Evolutionary conservation across 1,284 basidiomycete genomes (phyloP), one percentile per base, ranked within the genome.

Genomic region (Cryptococcus maquisensis): DNA sequence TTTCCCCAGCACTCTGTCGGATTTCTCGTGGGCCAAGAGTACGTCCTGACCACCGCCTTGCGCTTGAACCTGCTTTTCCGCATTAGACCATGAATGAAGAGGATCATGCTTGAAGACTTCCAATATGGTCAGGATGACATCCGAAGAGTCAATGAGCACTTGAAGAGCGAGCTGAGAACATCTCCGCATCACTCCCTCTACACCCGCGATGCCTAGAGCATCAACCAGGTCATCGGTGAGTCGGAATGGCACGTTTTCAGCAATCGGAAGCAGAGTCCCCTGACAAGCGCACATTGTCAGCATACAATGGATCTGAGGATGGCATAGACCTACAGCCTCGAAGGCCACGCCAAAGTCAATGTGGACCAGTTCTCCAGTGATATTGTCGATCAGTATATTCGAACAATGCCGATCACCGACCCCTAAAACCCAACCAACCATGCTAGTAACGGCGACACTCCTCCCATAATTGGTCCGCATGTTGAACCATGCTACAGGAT

Each of bases 51-150:
- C 60, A 9, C 68, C 69, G 9, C 66, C 66, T 54, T 71, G 66
- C 2, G 65, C 68, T 49, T 67, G 54, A 49, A 63, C 56, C 78
- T 24, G 82, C 82, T 74, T 68, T 80, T 86, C 54, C 83, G 82
- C 64, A 83, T 83, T 56, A 83, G 82, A 12, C 95, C 95, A 98
- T 21, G 85, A 87, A 65, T 96, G 90, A 13, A 98, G 81, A 0
- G 96, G 95, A 74, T 98, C 95, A 68, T 97, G 85, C 72, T 90
- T 92, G 83, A 98, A 96, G 12, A 98, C 95, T 69, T 97, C 94
- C 37, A 98, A 81, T 0, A 98, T 87, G 2, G 94, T 98, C 80
- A 95, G 83, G 67, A 98, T 87, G 42, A 95, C 84, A 52, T 87
- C 86, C 0, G 90, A 88, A 8, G 86, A 84, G 47, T 88, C 86